These are phyloP conservation scores for Trifolium pratense DNA, from an alignment of 306 rosid species.

Conservation along the genomic window DNA sequence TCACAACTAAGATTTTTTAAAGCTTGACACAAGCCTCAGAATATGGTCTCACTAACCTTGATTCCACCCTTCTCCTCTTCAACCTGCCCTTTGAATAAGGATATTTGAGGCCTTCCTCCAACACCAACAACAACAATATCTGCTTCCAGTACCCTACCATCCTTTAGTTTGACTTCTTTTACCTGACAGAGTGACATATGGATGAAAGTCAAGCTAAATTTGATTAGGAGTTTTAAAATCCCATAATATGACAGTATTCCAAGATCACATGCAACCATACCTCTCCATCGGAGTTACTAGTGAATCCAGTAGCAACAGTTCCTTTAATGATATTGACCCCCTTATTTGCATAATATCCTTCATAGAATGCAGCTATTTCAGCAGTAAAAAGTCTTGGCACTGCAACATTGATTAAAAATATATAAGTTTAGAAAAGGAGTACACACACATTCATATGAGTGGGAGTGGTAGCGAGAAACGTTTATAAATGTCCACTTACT, in stretches of 20 bases:
- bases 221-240: slow-evolving; percentile 26
- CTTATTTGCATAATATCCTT: slow-evolving; percentile 78
- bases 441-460: not conserved
- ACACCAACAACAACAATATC: slow-evolving; percentile 97
- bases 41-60: slow-evolving; percentile 64
- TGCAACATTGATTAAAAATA: slow-evolving; percentile 49
- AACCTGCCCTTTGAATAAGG: slow-evolving; percentile 92
- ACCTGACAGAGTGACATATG: slow-evolving; percentile 73
- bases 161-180: slow-evolving; percentile 90
- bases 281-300: slow-evolving; percentile 78
- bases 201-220: slow-evolving; percentile 23
- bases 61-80: slow-evolving; percentile 95
- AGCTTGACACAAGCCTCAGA: slow-evolving; percentile 12
- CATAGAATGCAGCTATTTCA: slow-evolving; percentile 86
- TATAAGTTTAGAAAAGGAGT: slow-evolving; percentile 30
- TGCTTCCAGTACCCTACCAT: slow-evolving; percentile 84
- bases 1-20: not conserved
- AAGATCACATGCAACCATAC: slow-evolving; percentile 48
- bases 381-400: slow-evolving; percentile 98
- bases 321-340: slow-evolving; percentile 88
- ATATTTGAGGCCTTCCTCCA: slow-evolving; percentile 81
- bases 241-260: slow-evolving; percentile 23
- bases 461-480: slow-evolving; percentile 7
- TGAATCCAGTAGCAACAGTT: slow-evolving; percentile 88
- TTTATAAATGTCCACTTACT: slow-evolving; percentile 70